These are phyloP conservation scores for Geotrichum europaeum DNA, from an alignment of 1,139 yeast genomes.

Conservation along the genomic window DNA sequence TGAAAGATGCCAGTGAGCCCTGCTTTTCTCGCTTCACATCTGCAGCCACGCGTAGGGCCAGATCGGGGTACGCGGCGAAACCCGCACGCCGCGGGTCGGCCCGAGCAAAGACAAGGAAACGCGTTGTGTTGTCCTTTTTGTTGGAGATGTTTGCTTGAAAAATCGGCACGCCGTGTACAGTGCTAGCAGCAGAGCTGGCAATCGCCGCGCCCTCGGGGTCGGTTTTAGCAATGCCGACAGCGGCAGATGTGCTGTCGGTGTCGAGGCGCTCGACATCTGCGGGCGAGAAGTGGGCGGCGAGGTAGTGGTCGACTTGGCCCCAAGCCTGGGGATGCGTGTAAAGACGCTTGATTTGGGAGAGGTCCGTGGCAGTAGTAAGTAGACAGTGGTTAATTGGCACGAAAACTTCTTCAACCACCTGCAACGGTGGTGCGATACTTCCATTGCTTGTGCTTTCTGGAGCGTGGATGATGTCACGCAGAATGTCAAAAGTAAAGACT, in stretches of 20 bases:
- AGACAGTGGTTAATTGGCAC: conserved; percentile 80
- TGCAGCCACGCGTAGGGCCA: background rate
- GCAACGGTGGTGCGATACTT: background rate
- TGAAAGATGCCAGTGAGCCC: conserved; percentile 58
- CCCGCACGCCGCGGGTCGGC: background rate
- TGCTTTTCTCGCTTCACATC: background rate
- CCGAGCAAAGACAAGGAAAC: conserved; percentile 63
- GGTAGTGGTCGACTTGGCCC: conserved; percentile 74
- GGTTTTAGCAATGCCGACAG: conserved; percentile 55
- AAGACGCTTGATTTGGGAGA: conserved; percentile 47
- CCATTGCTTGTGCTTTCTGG: background rate
- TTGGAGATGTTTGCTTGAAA: conserved; percentile 59
- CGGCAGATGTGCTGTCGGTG: conserved; percentile 73
- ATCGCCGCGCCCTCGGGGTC: conserved; percentile 42
- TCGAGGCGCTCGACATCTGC: conserved; percentile 42
- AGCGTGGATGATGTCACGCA: conserved; percentile 56
- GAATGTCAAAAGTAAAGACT: conserved; percentile 71
- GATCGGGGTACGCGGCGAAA: background rate
- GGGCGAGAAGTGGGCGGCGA: conserved; percentile 33
- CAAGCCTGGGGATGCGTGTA: conserved; percentile 97
- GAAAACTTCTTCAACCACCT: conserved; percentile 70
- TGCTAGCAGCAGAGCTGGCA: conserved; percentile 59
- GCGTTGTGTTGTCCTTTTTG: conserved; percentile 65
- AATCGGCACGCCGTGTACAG: conserved; percentile 55
- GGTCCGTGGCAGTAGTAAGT: conserved; percentile 42